phyloP scores from a whole-genome alignment of 1,284 basidiomycete genomes.

The Lentinula novae-zelandiae region DNA sequence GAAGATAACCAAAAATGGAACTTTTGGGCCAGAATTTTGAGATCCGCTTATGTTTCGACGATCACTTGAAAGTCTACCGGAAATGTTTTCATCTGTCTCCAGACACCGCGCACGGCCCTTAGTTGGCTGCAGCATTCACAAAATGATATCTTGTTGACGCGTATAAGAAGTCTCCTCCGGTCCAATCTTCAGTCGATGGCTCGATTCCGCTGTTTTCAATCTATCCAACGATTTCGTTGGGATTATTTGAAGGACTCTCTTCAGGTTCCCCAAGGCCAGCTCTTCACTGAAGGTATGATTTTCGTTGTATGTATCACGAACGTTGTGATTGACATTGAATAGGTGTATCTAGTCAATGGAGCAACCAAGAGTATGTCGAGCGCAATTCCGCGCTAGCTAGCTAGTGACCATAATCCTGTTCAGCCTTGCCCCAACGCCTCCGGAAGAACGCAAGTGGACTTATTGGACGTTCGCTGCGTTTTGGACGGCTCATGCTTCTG shows the following conservation, averaged over 20 bases:
- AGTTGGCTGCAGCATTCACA: not conserved
- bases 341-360: slow-evolving; percentile 10
- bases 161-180: not conserved
- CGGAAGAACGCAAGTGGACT: slow-evolving; percentile 16
- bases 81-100: not conserved
- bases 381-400: too few species aligned
- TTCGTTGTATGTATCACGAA: not conserved
- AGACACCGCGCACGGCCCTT: not conserved
- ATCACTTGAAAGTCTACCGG: not conserved
- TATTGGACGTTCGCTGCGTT: slow-evolving; percentile 14
- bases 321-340: not conserved
- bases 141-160: slow-evolving; percentile 1
- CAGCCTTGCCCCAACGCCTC: slow-evolving; percentile 16
- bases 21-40: not conserved
- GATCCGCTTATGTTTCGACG: not conserved
- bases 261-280: slow-evolving; percentile 11
- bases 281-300: slow-evolving; percentile 10
- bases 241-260: slow-evolving; percentile 1
- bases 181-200: not conserved
- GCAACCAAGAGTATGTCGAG: slow-evolving; percentile 15
- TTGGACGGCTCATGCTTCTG: slow-evolving; percentile 16
- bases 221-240: not conserved
- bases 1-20: not conserved
- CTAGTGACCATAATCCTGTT: not conserved
- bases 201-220: not conserved